Evolutionary conservation across 2,329 filamentous ascomycete species (phyloP).

Genomic region (Fusarium foetens): DNA sequence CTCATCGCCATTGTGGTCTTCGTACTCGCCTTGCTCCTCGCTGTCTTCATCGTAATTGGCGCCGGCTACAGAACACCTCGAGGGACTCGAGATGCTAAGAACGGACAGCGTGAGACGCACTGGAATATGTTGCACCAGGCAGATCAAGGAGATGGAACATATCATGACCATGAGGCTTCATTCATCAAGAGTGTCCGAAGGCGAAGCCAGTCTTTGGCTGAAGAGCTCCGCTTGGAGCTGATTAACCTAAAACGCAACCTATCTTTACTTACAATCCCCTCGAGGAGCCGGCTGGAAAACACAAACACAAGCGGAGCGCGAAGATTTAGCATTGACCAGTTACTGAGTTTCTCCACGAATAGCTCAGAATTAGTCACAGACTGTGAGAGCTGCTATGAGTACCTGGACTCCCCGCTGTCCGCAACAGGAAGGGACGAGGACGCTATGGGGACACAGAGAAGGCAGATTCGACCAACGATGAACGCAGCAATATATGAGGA

Average conservation of each 20-base stretch:
- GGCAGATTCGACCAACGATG: conserved; percentile 13
- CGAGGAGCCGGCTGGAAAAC: conserved; percentile 3
- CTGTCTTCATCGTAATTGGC: conserved; percentile 47
- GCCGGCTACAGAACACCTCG: conserved; percentile 34
- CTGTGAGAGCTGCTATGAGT: conserved; percentile 33
- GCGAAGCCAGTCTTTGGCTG: conserved; percentile 42
- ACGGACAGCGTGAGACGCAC: conserved; percentile 30
- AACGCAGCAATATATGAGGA: conserved; percentile 23
- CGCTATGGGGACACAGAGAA: conserved; percentile 20
- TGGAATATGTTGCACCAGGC: conserved; percentile 31
- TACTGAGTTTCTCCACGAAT: conserved; percentile 20
- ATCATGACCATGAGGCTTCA: conserved; percentile 31
- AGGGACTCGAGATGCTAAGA: conserved; percentile 23
- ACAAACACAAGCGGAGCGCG: not conserved
- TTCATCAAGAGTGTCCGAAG: conserved; percentile 43
- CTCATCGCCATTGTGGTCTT: conserved; percentile 49
- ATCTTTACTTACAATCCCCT: conserved; percentile 16
- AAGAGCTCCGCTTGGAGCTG: conserved; percentile 42
- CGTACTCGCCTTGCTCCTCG: conserved; percentile 48
- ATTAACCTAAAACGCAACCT: conserved; percentile 35
- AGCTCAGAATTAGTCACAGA: conserved; percentile 28
- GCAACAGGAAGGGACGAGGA: conserved; percentile 40
- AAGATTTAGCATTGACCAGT: conserved; percentile 34
- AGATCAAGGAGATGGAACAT: conserved; percentile 15
- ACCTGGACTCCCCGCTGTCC: conserved; percentile 35